Evolutionary conservation across 192 early-diverging fungal species (phyloP), one percentile per base, ranked within the genome.

Genomic region (Backusella tuberculispora): DNA sequence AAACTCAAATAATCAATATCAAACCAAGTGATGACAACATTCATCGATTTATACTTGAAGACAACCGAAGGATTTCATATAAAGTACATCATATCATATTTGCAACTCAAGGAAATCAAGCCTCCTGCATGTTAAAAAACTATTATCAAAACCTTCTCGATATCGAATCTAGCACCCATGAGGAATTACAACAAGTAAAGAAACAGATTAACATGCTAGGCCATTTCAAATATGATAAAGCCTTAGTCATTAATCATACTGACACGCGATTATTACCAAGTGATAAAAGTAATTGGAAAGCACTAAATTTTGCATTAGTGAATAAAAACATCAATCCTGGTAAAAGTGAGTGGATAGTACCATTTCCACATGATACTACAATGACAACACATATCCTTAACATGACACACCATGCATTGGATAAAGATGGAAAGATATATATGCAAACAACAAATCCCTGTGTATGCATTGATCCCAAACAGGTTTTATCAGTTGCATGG

Each of bases 181-280:
- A 64, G 17, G 15, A 17, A 9, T 38, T 60, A 3, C 1, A 19
- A 6, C 19, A 29, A 13, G 26, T 80, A 9, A 29, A 56, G 12
- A 44, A 15, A 2, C 85, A 86, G 65, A 84, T 86, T 29, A 21
- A 76, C 34, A 81, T 76, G 40, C 67, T 86, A 6, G 26, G 71
- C 2, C 78, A 79, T 40, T 86, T 86, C 50, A 76, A 74, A 8
- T 86, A 86, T 60, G 85, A 84, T 42, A 76, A 79, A 2, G 83
- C 85, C 0, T 70, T 84, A 7, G 85, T 86, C 8, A 79, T 86
- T 15, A 84, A 84, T 42, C 85, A 86, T 29, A 86, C 83, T 0
- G 85, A 86, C 21, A 83, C 80, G 0, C 70, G 77, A 14, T 73
- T 86, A 29, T 71, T 86, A 24, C 85, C 85, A 14, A 74, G 69